Evolutionary conservation across 2,329 filamentous ascomycete species (phyloP).

Genomic region (Rosellinia necatrix): DNA sequence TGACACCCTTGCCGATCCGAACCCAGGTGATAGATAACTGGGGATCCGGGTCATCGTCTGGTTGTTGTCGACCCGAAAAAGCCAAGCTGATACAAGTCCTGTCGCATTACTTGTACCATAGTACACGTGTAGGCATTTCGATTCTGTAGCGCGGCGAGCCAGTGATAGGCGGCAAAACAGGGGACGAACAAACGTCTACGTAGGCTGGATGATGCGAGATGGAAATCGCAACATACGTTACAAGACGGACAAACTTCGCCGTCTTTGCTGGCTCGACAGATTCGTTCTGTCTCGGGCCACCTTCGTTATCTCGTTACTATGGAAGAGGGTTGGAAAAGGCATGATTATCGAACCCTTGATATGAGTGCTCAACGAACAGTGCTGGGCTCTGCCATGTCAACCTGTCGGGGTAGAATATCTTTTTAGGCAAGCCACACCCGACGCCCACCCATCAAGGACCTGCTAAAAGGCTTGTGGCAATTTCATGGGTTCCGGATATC

Average conservation of each 20-base stretch:
- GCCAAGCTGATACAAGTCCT: not conserved
- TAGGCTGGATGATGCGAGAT: not conserved
- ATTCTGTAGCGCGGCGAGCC: not conserved
- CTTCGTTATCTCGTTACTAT: too few relatives aligned
- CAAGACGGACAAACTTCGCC: too few relatives aligned
- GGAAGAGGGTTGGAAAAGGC: too few relatives aligned
- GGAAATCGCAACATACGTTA: not conserved
- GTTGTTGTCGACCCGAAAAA: not conserved
- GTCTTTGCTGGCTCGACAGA: too few relatives aligned
- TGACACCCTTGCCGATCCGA: not conserved
- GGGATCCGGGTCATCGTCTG: not conserved
- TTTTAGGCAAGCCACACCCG: not conserved
- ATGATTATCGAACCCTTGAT: not conserved
- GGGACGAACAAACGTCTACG: not conserved
- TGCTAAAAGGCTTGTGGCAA: constrained; percentile 4
- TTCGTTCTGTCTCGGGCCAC: too few relatives aligned
- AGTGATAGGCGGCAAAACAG: not conserved
- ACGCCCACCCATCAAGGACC: not conserved
- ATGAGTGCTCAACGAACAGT: not conserved
- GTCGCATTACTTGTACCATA: too few relatives aligned
- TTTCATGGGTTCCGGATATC: constrained; percentile 6
- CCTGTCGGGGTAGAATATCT: not conserved
- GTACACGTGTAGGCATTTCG: not conserved
- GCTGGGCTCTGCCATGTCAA: not conserved
- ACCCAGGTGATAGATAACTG: not conserved